phyloP scores from a whole-genome alignment of 805 yeast species.

The Starmerella cellae region DNA sequence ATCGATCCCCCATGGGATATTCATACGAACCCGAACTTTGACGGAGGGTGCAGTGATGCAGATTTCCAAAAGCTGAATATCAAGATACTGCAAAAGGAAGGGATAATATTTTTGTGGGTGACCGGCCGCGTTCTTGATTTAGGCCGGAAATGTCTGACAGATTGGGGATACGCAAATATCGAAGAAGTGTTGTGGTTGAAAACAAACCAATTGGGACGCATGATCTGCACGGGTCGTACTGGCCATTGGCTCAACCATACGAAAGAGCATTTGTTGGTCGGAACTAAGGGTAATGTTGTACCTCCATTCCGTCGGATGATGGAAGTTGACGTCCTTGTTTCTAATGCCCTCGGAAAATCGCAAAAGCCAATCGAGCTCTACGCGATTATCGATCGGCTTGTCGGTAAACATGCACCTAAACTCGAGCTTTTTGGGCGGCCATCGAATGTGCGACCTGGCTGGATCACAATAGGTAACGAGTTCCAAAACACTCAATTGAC shows the following conservation, averaged over 20 bases:
- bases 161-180: constrained; percentile 70
- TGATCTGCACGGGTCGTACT: constrained; percentile 89
- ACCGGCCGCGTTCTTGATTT: constrained; percentile 87
- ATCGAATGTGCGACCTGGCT: constrained; percentile 76
- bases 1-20: constrained; percentile 98
- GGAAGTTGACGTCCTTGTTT: constrained; percentile 67
- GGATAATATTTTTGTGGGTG: constrained; percentile 78
- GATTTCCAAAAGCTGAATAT: constrained; percentile 59
- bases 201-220: constrained; percentile 72
- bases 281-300: constrained; percentile 75
- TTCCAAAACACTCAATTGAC: constrained; percentile 10
- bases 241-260: constrained; percentile 97
- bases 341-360: constrained; percentile 76
- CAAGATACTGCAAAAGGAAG: constrained; percentile 64
- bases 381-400: constrained; percentile 72
- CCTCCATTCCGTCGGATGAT: constrained; percentile 29
- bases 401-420: constrained; percentile 63
- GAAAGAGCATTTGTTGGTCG: constrained; percentile 79
- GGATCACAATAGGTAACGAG: constrained; percentile 42
- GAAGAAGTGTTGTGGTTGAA: constrained; percentile 88
- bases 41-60: constrained; percentile 39
- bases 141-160: constrained; percentile 60
- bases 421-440: constrained; percentile 82
- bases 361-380: constrained; percentile 87
- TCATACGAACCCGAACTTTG: constrained; percentile 48